A percentile compares a stretch with the other conserved stretches of the same genome.
These are phyloP conservation scores for Wickerhamiella sergipiensis DNA, from an alignment of 805 yeast species.

Conservation along the genomic window DNA sequence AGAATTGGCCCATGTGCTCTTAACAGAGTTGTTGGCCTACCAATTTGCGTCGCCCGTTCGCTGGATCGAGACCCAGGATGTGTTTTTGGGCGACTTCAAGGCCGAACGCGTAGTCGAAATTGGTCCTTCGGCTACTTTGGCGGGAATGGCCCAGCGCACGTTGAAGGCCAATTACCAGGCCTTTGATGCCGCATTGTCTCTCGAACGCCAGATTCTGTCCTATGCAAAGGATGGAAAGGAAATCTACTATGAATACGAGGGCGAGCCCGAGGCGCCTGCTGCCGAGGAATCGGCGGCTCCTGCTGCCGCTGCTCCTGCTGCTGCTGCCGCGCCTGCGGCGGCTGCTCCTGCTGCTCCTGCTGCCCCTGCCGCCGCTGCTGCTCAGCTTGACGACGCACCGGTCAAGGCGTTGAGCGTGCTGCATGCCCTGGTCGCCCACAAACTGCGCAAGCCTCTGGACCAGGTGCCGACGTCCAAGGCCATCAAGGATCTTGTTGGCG, in stretches of 20 bases:
- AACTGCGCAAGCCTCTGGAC: constrained; percentile 80
- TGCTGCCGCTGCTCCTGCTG: constrained; percentile 42
- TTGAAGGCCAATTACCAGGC: constrained; percentile 91
- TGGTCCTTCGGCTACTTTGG: constrained; percentile 97
- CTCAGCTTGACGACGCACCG: constrained; percentile 78
- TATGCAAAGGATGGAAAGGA: constrained; percentile 94
- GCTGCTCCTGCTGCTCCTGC: constrained; percentile 48
- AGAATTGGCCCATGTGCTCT: constrained; percentile 85
- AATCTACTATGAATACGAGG: constrained; percentile 67
- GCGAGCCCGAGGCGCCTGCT: constrained; percentile 25
- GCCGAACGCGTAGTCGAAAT: constrained; percentile 96
- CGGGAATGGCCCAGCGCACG: constrained; percentile 98
- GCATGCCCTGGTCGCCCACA: constrained; percentile 88
- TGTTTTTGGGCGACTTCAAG: constrained; percentile 81
- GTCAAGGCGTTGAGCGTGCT: constrained; percentile 69
- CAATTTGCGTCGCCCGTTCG: constrained; percentile 99
- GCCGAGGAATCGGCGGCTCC: constrained; percentile 24
- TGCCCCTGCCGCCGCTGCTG: constrained; percentile 67
- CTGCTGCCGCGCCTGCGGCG: constrained; percentile 46
- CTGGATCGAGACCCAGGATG: constrained; percentile 99
- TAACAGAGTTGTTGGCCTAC: constrained; percentile 93
- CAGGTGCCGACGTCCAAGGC: constrained; percentile 82
- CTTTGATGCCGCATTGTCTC: constrained; percentile 89
- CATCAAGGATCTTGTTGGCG: constrained; percentile 93
- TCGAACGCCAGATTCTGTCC: constrained; percentile 86